Evolutionary conservation across 2,329 filamentous ascomycete genomes (phyloP).

Genomic region (Cladophialophora psammophila): DNA sequence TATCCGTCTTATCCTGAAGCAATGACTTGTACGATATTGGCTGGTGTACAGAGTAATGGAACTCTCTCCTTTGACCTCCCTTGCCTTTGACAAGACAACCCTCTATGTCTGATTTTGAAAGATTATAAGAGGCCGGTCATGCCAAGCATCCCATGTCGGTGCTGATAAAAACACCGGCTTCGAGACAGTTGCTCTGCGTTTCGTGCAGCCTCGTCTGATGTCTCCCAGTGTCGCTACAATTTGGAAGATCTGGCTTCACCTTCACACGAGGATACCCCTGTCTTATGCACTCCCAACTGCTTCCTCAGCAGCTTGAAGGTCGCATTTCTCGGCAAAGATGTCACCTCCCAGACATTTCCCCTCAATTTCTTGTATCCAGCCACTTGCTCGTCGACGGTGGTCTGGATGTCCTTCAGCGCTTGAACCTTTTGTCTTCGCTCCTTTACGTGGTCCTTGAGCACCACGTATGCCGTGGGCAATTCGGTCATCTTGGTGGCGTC

Average conservation of each 20-base stretch:
- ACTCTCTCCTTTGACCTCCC: background rate
- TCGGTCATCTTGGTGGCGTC: conserved; percentile 57
- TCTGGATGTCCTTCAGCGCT: conserved; percentile 48
- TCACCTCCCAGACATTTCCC: conserved; percentile 22
- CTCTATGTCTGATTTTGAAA: too few relatives aligned
- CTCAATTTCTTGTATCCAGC: conserved; percentile 46
- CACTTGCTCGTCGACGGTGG: conserved; percentile 47
- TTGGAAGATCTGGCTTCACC: background rate
- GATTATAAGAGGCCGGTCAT: too few relatives aligned
- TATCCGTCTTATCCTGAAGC: conserved; percentile 2
- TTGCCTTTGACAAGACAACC: too few relatives aligned
- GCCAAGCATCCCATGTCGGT: background rate
- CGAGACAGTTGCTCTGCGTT: too few relatives aligned
- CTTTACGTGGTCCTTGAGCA: conserved; percentile 56
- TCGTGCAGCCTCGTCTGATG: background rate
- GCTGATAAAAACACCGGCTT: background rate
- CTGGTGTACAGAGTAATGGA: background rate
- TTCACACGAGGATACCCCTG: conserved; percentile 9
- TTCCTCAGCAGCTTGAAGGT: conserved; percentile 24
- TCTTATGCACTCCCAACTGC: conserved; percentile 19
- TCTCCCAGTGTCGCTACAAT: background rate
- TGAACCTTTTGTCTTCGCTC: conserved; percentile 56
- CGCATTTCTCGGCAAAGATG: conserved; percentile 11
- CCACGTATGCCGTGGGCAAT: conserved; percentile 71
- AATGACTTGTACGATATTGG: too few relatives aligned